Conservation (phyloP, 148 eudicot species). For the Nepenthes mirabilis region DNA sequence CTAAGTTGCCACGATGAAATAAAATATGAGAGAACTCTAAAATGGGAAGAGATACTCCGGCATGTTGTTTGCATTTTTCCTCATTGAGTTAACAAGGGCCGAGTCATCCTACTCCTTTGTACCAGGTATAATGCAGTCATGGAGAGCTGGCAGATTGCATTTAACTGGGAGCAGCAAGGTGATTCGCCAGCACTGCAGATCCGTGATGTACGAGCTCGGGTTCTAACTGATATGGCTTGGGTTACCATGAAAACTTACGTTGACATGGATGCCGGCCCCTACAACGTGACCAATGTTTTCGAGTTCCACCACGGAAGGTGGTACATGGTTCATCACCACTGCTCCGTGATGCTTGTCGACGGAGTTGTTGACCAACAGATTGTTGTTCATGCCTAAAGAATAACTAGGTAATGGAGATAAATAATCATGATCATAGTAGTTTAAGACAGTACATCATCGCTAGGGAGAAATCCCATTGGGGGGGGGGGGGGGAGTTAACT, state of each 20-base stretch:
- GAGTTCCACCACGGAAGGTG: slow-evolving; percentile 76
- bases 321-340: slow-evolving; percentile 95
- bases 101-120: neutral
- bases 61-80: neutral
- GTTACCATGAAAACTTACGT: slow-evolving; percentile 72
- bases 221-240: slow-evolving; percentile 77
- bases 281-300: slow-evolving; percentile 55
- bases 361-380: slow-evolving; percentile 52
- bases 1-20: too few species aligned
- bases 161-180: slow-evolving; percentile 55
- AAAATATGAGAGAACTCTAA: too few species aligned
- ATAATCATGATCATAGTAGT: slow-evolving; percentile 25
- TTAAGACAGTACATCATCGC: too few species aligned
- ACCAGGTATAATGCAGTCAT: slow-evolving; percentile 63
- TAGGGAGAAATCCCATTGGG: too few species aligned
- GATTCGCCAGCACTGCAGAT: slow-evolving; percentile 40
- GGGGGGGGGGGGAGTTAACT: too few species aligned
- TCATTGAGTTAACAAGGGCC: neutral
- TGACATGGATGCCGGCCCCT: slow-evolving; percentile 37
- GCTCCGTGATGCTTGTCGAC: slow-evolving; percentile 44
- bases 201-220: slow-evolving; percentile 63
- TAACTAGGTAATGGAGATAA: slow-evolving; percentile 6
- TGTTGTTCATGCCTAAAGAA: slow-evolving; percentile 30
- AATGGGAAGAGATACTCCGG: too few species aligned
- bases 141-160: slow-evolving; percentile 73